Base-by-base conservation (phyloP, 108 stramenopile genomes). In the Chaetoceros muelleri region DNA sequence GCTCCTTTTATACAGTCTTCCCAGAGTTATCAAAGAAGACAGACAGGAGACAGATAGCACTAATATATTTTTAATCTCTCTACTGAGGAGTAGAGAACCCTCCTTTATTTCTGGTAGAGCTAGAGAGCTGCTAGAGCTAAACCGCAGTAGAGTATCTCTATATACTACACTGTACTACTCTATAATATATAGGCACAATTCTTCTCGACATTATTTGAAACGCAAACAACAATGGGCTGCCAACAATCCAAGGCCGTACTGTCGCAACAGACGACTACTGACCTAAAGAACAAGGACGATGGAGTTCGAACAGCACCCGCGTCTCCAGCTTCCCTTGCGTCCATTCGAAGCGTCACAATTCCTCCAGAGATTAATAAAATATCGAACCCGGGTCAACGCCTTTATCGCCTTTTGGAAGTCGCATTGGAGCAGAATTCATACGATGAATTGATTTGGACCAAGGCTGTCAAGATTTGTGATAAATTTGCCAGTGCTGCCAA, bases 401-500 rank as follows among this genome's bases (percentile, higher is more conserved):
- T 40, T 10, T 40, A 10, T 13, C 13, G 13, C 13, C 34, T 40
- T 10, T 13, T 40, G 8, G 13, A 40, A 5, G 5, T 40, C 8
- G 34, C 34, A 40, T 13, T 40, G 34, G 8, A 40, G 34, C 5
- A 40, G 5, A 40, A 40, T 13, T 10, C 5, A 40, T 5, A 10
- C 13, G 34, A 40, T 40, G 34, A 40, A 5, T 13, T 40, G 5
- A 30, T 55, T 24, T 58, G 57, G 57, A 23, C 57, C 18, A 30
- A 58, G 26, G 57, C 46, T 22, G 25, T 23, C 24, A 22, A 47
- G n/a, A 25, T 58, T 18, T 46, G 44, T 47, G 24, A 46, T n/a
- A 46, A 45, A 24, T 30, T 24, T 58, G 17, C 17, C 7, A 24
- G 24, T 27, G 8, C 25, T 1, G 57, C 27, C 1, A 21, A 26